Percentiles rank a stretch among this genome's conserved stretches.
Conservation (phyloP, 2,329 filamentous ascomycete genomes). For the Aspergillus ochraceus region DNA sequence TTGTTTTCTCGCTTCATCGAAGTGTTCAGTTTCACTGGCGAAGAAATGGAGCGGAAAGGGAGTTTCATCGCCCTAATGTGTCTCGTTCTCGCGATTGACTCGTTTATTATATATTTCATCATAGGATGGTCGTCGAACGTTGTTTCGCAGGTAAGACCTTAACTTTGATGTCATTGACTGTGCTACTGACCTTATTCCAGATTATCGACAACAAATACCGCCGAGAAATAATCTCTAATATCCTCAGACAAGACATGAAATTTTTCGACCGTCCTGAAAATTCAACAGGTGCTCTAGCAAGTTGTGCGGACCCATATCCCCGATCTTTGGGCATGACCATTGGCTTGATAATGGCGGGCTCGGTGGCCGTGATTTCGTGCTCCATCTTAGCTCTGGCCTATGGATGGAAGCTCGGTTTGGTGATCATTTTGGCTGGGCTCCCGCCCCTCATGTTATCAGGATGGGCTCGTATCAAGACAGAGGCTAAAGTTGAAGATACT, state of each 20-base stretch:
- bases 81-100: slow-evolving; percentile 42
- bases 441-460: slow-evolving; percentile 49
- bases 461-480: slow-evolving; percentile 50
- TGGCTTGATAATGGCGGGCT: slow-evolving; percentile 48
- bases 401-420: slow-evolving; percentile 55
- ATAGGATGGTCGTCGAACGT: slow-evolving; percentile 35
- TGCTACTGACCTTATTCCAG: too few species aligned
- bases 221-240: background rate
- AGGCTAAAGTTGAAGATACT: slow-evolving; percentile 28
- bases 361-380: slow-evolving; percentile 49
- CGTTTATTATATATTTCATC: slow-evolving; percentile 22
- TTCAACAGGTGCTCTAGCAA: slow-evolving; percentile 29
- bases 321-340: slow-evolving; percentile 51
- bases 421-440: slow-evolving; percentile 49
- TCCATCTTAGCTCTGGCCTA: slow-evolving; percentile 48
- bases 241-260: slow-evolving; percentile 29
- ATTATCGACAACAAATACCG: too few species aligned
- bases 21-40: background rate
- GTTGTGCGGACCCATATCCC: slow-evolving; percentile 32
- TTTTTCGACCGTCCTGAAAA: slow-evolving; percentile 36
- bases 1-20: slow-evolving; percentile 3
- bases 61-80: slow-evolving; percentile 49
- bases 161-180: too few species aligned
- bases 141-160: slow-evolving; percentile 23
- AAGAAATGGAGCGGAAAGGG: slow-evolving; percentile 29